Evolutionary conservation across 2,329 filamentous ascomycete species (phyloP), one percentile per base, ranked within the genome.

Genomic region (Fusarium sp.): DNA sequence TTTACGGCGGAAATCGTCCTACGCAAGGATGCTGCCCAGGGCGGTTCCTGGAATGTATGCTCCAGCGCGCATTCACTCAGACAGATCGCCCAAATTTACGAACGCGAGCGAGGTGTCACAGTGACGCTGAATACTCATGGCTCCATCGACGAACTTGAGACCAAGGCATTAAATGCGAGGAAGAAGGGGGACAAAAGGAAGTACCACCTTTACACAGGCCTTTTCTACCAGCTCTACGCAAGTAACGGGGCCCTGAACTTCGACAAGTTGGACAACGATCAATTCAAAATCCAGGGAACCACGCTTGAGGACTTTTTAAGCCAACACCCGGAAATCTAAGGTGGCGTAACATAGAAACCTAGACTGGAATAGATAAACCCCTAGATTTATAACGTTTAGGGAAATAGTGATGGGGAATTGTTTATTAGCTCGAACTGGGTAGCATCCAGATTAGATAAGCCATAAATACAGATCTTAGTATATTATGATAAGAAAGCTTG

Each of bases 161-260:
- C 23, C 13, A 20, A 15, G 13, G 40, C 40, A 7, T 44, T 14
- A 13, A 23, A 10, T 44, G 10, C 25, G 40, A 25, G 40, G 22
- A 22, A 44, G 20, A 15, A 10, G n/a, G 25, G 25, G 40, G 19
- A 35, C 4, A 41, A 51, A 8, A 51, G 41, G 11, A 37, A 51
- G 23, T 51, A 23, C 25, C 41, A 51, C 10, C 30, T 35, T 22
- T 51, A 30, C 10, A 51, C 41, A 11, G 48, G 48, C 17, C 19
- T 41, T 7, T 51, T 51, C 37, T 51, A 41, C 5, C 25, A 51
- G 27, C 35, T 51, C 11, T 51, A n/a, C n/a, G 23, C 30, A 14
- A 17, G 40, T 6, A 25, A 51, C 15, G 37, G 48, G 10, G 41
- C 48, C 4, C n/a, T 10, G 30, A 22, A 35, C 7, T 23, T 41